Conservation (phyloP, 1,284 basidiomycete genomes). For the Limonomyces culmigenus region DNA sequence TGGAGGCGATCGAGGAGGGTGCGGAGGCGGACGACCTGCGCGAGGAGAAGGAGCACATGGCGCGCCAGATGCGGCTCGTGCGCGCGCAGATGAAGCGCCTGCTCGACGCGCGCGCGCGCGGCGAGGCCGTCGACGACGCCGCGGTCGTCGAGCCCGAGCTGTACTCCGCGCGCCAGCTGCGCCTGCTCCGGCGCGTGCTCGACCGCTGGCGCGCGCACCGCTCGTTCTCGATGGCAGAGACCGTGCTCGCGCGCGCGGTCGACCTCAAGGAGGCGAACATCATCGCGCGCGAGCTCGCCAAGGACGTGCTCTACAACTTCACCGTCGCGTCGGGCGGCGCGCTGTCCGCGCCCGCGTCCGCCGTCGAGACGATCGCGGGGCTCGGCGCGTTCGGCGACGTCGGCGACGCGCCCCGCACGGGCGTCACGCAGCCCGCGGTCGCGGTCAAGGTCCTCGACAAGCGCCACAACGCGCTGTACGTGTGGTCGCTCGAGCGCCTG, state of each 20-base stretch:
- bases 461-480: constrained; percentile 70
- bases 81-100: constrained; percentile 73
- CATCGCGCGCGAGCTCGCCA: constrained; percentile 78
- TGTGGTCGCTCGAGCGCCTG: constrained; percentile 83
- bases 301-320: constrained; percentile 85
- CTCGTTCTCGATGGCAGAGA: constrained; percentile 85
- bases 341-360: constrained; percentile 66
- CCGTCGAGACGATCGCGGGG: constrained; percentile 75
- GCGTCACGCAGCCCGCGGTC: constrained; percentile 66
- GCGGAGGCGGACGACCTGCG: constrained; percentile 72
- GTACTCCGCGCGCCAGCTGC: constrained; percentile 66
- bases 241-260: constrained; percentile 73
- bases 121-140: constrained; percentile 45
- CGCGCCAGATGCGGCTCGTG: constrained; percentile 69
- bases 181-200: constrained; percentile 65
- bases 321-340: constrained; percentile 73
- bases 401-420: constrained; percentile 58
- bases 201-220: constrained; percentile 75
- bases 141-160: constrained; percentile 60
- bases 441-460: constrained; percentile 86
- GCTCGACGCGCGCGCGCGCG: constrained; percentile 63
- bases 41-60: constrained; percentile 82
- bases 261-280: constrained; percentile 90
- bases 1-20: constrained; percentile 58
- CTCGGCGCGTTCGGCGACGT: constrained; percentile 88